A percentile compares a stretch with the other conserved stretches of the same genome.
phyloP scores from a whole-genome alignment of 352 stramenopile genomes.

The Globisporangium perplexum region DNA sequence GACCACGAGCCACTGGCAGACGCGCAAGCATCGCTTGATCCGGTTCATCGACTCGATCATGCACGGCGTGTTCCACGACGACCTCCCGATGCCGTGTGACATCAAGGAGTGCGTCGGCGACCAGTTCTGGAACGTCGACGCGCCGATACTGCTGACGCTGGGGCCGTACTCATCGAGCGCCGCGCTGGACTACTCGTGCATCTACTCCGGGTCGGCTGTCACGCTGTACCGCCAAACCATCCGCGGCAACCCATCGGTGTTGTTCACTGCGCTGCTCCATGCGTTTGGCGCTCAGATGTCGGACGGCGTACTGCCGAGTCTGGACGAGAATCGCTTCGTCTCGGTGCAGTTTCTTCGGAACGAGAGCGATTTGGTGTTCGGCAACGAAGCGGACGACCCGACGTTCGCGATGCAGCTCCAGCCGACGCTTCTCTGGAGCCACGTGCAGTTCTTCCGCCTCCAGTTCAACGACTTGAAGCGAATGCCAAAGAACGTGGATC shows the following conservation, averaged over 20 bases:
- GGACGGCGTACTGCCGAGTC: slow-evolving; percentile 40
- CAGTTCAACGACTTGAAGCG: slow-evolving; percentile 46
- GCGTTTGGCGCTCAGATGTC: slow-evolving; percentile 48
- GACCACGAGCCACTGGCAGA: slow-evolving; percentile 41
- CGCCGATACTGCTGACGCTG: slow-evolving; percentile 51
- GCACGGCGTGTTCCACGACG: slow-evolving; percentile 50
- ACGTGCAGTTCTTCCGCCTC: slow-evolving; percentile 51
- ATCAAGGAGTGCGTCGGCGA: slow-evolving; percentile 38
- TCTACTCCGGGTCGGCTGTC: slow-evolving; percentile 8
- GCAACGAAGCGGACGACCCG: slow-evolving; percentile 39
- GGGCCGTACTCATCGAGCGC: slow-evolving; percentile 57
- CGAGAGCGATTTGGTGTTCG: slow-evolving; percentile 50
- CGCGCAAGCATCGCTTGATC: slow-evolving; percentile 48
- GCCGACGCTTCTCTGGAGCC: slow-evolving; percentile 28
- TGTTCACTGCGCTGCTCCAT: slow-evolving; percentile 56
- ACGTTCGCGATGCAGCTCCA: slow-evolving; percentile 44
- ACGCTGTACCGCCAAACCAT: slow-evolving; percentile 45
- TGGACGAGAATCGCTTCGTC: slow-evolving; percentile 47
- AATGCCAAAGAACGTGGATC: slow-evolving; percentile 4
- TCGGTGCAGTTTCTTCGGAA: slow-evolving; percentile 51
- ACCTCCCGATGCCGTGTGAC: slow-evolving; percentile 21
- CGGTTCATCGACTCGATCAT: slow-evolving; percentile 70
- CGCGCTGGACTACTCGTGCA: slow-evolving; percentile 24
- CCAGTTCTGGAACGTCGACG: slow-evolving; percentile 77
- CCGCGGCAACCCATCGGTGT: slow-evolving; percentile 41